A percentile compares a stretch with the other conserved stretches of the same genome.
phyloP scores from a whole-genome alignment of 441 rosid genomes.

The Omphalea diandra region DNA sequence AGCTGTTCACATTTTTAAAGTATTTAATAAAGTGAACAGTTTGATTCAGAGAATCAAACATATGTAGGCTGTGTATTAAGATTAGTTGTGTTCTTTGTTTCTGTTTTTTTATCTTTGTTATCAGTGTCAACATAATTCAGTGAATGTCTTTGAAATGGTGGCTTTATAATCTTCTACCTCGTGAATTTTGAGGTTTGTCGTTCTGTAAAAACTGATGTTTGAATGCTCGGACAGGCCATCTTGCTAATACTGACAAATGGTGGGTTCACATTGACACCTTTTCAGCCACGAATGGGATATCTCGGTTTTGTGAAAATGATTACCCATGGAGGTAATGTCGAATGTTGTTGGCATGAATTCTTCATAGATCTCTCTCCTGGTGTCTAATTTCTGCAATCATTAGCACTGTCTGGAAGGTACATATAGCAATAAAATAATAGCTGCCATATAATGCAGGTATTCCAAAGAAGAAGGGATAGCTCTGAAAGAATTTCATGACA shows the following conservation, averaged over 20 bases:
- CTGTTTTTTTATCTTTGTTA: not conserved
- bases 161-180: not conserved
- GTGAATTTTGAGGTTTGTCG: not conserved
- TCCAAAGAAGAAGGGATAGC: conserved; percentile 90
- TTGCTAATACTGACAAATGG: conserved; percentile 41
- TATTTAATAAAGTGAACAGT: not conserved
- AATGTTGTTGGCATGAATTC: conserved; percentile 11
- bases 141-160: not conserved
- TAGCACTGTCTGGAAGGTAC: conserved; percentile 6
- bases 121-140: not conserved
- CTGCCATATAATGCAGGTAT: conserved; percentile 50
- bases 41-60: not conserved
- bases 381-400: not conserved
- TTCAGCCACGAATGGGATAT: conserved; percentile 97
- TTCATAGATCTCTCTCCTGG: not conserved
- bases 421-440: not conserved
- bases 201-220: conserved; percentile 13
- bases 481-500: conserved; percentile 44
- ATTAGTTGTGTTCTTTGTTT: not conserved
- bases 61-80: not conserved
- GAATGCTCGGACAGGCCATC: conserved; percentile 41
- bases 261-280: conserved; percentile 91
- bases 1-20: not conserved
- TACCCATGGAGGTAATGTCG: conserved; percentile 79
- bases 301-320: conserved; percentile 81